Percentiles rank a stretch among this genome's conserved stretches.
These are phyloP conservation scores for Rhytidiadelphus loreus DNA, from an alignment of 225 moss, liverwort and hornwort genomes.

Conservation along the genomic window DNA sequence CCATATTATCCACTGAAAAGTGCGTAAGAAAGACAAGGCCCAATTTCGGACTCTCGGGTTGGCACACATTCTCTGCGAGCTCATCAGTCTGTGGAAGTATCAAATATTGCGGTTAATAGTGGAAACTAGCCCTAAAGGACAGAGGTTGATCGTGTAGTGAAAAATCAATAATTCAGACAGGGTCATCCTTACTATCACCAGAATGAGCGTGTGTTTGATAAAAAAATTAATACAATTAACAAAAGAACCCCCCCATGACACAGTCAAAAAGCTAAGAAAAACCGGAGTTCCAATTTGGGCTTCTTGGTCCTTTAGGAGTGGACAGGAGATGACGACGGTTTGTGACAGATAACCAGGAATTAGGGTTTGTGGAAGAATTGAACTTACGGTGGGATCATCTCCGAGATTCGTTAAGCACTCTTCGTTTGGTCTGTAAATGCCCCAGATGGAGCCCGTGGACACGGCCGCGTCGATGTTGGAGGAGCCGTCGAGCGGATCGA, in stretches of 20 bases:
- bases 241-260: neutral
- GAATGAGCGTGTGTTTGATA: neutral
- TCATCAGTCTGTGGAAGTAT: constrained; percentile 26
- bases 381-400: constrained; percentile 31
- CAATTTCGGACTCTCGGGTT: neutral
- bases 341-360: neutral
- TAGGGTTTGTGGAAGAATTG: neutral
- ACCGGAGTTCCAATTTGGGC: neutral
- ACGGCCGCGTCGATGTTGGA: constrained; percentile 97
- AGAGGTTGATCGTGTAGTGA: neutral
- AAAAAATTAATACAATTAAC: neutral
- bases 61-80: neutral
- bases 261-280: neutral
- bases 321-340: neutral
- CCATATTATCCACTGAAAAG: neutral
- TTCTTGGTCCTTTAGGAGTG: neutral
- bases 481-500: constrained; percentile 87
- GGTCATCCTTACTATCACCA: neutral
- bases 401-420: constrained; percentile 68
- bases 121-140: neutral
- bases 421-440: constrained; percentile 79
- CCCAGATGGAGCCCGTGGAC: constrained; percentile 88
- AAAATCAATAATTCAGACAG: neutral
- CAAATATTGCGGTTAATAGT: neutral
- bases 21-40: neutral